These are phyloP conservation scores for Herpotrichia juniperi DNA, from an alignment of 2,329 filamentous ascomycete genomes.

Conservation along the genomic window DNA sequence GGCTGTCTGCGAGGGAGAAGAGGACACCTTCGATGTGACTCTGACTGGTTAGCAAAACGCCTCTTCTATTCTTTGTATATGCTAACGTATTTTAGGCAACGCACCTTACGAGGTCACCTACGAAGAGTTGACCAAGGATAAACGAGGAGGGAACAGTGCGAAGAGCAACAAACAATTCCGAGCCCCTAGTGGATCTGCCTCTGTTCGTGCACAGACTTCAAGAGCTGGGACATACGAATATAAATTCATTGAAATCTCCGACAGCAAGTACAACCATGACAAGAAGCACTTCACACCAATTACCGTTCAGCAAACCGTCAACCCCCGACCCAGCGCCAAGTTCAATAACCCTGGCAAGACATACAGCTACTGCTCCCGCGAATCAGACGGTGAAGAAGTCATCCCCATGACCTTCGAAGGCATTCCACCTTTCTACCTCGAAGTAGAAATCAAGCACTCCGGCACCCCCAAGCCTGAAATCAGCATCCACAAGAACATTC, in stretches of 20 bases:
- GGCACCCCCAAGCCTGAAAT: slow-evolving; percentile 79
- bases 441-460: slow-evolving; percentile 92
- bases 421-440: slow-evolving; percentile 84
- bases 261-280: slow-evolving; percentile 83
- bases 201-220: slow-evolving; percentile 83
- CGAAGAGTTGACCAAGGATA: slow-evolving; percentile 74
- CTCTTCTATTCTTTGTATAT: background rate
- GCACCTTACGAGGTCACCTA: slow-evolving; percentile 86
- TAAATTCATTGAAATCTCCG: slow-evolving; percentile 80
- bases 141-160: slow-evolving; percentile 64
- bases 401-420: slow-evolving; percentile 88
- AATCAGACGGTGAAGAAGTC: slow-evolving; percentile 79
- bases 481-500: slow-evolving; percentile 80
- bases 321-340: slow-evolving; percentile 78
- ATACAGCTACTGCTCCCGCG: slow-evolving; percentile 93
- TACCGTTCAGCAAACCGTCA: slow-evolving; percentile 79
- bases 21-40: slow-evolving; percentile 83
- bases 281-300: slow-evolving; percentile 69
- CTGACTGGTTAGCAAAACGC: slow-evolving; percentile 67
- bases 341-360: slow-evolving; percentile 89
- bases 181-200: slow-evolving; percentile 75
- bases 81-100: slow-evolving; percentile 59
- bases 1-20: slow-evolving; percentile 91
- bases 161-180: slow-evolving; percentile 75
- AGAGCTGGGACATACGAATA: slow-evolving; percentile 87